Base-by-base conservation (phyloP, 1,284 basidiomycete genomes). In the Cystobasidiaceae sp. region DNA sequence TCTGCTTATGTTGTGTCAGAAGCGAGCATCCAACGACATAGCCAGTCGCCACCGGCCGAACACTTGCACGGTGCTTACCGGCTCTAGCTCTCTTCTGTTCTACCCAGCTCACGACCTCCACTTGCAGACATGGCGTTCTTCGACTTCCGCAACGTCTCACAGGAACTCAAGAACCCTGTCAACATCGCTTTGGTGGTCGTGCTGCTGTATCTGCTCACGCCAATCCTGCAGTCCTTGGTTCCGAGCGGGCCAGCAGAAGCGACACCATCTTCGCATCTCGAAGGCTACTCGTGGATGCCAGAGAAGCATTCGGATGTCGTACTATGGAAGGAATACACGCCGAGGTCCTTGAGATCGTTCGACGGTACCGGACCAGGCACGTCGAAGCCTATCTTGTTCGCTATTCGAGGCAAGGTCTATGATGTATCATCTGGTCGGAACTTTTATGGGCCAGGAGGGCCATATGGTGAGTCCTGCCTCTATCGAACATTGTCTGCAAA, bases 401-500 rank as follows among this genome's bases (percentile, higher is more conserved):
- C 72, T 9, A 70, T 74, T 11, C 51, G 71, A 19, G 48, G 73
- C 28, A 73, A 72, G 58, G 71, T 73, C 8, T 74, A 72, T 55
- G 73, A 74, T 60, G 72, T 74, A 19, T 59, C 68, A 1, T 9
- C 25, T 15, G 72, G 72, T 1, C 34, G 52, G 15, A 57, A 51
- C 39, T 74, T 74, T 55, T 73, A 73, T 48, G 73, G 73, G 0
- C 73, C 73, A 9, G 73, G 61, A 30, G 61, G 61, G 34, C 61
- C 61, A 39, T 64, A 64, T 41, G 61, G 73, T 72, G 11, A 33
- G 66, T 46, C 32, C n/a, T n/a, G n/a, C n/a, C n/a, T n/a, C 11
- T 39, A 3, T 41, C 23, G 3, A n/a, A n/a, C n/a, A n/a, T n/a
- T n/a, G n/a, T n/a, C n/a, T 27, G n/a, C n/a, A n/a, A n/a, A n/a